phyloP scores from a whole-genome alignment of 257 asterid genomes.

The Solanum pinnatisectum region DNA sequence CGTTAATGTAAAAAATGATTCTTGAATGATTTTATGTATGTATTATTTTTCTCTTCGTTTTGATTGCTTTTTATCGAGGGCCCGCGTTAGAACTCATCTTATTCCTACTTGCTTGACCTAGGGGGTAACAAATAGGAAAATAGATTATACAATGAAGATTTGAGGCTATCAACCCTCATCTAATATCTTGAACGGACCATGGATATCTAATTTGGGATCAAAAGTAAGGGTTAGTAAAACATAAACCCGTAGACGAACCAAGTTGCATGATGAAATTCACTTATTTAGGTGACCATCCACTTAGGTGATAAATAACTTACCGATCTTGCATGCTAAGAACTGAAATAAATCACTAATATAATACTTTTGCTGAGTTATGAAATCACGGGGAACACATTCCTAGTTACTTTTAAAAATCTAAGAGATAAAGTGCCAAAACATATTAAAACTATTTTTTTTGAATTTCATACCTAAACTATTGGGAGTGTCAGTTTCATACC shows the following conservation, averaged over 20 bases:
- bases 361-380: background rate
- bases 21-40: background rate
- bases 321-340: background rate
- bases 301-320: background rate
- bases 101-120: background rate
- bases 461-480: background rate
- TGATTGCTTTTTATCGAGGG: background rate
- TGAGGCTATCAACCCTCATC: background rate
- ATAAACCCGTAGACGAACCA: background rate
- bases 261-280: background rate
- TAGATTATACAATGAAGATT: background rate
- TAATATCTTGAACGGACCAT: background rate
- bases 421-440: background rate
- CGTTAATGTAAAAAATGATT: background rate
- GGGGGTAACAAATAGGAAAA: background rate
- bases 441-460: too few relatives aligned
- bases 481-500: background rate
- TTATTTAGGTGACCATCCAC: background rate
- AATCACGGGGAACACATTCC: background rate
- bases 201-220: too few relatives aligned
- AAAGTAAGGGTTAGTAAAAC: background rate
- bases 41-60: background rate
- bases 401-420: background rate
- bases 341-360: background rate
- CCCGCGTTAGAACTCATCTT: background rate